Percentiles rank a stretch among this genome's conserved stretches.
phyloP scores from a whole-genome alignment of 768 basidiomycete species.

The Leccinum variicolor region DNA sequence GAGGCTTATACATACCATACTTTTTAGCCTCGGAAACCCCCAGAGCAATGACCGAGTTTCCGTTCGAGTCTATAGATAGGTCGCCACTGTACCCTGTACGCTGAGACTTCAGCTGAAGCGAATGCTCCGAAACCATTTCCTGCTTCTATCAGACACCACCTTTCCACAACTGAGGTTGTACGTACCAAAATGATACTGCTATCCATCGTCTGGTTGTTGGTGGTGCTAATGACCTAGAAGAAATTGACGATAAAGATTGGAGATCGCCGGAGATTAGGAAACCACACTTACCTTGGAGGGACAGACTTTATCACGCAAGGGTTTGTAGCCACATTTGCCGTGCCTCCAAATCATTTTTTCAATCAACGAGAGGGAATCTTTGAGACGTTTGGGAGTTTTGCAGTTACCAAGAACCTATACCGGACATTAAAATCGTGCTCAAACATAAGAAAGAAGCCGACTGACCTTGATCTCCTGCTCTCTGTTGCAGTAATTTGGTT shows the following conservation, averaged over 20 bases:
- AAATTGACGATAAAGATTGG: neutral
- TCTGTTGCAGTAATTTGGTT: constrained; percentile 55
- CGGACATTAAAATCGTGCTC: neutral
- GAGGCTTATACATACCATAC: constrained; percentile 56
- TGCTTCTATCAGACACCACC: constrained; percentile 26
- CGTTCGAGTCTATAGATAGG: constrained; percentile 51
- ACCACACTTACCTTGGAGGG: constrained; percentile 63
- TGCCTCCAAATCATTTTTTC: constrained; percentile 68
- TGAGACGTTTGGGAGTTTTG: constrained; percentile 76
- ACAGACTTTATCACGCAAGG: constrained; percentile 62
- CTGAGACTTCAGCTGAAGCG: constrained; percentile 56
- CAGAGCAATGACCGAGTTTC: constrained; percentile 42
- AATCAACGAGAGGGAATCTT: constrained; percentile 47
- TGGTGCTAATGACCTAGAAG: constrained; percentile 37
- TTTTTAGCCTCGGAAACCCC: constrained; percentile 47
- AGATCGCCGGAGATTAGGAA: neutral
- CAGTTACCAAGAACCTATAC: constrained; percentile 39
- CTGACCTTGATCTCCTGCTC: constrained; percentile 69
- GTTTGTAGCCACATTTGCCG: constrained; percentile 63
- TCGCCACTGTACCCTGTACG: constrained; percentile 33
- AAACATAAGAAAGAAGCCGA: neutral
- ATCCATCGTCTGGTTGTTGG: constrained; percentile 47
- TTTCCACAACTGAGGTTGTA: neutral
- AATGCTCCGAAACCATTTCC: constrained; percentile 76
- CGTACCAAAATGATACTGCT: constrained; percentile 61